These are phyloP conservation scores for Cynara cardunculus DNA, from an alignment of 129 eudicot species.

Conservation along the genomic window DNA sequence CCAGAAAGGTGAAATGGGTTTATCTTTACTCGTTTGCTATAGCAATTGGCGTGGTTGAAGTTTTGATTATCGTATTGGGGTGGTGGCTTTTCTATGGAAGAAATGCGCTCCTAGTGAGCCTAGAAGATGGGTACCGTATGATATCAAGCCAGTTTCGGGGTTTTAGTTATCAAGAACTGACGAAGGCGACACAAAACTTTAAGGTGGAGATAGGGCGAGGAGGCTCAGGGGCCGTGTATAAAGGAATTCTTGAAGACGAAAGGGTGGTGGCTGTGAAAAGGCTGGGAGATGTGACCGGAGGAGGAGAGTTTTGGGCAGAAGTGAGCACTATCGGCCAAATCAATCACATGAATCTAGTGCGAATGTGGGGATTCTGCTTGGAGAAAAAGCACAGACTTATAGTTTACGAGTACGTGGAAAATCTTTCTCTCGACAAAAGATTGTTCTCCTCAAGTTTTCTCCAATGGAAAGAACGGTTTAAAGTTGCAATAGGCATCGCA, in stretches of 20 bases:
- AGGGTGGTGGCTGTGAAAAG: conserved; percentile 47
- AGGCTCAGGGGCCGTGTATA: conserved; percentile 48
- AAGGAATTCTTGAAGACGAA: conserved; percentile 35
- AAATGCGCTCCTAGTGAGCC: conserved; percentile 27
- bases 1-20: conserved; percentile 37
- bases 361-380: conserved; percentile 57
- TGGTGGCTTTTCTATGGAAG: conserved; percentile 41
- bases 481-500: conserved; percentile 44
- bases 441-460: conserved; percentile 33
- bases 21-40: conserved; percentile 38
- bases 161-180: conserved; percentile 40
- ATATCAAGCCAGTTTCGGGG: conserved; percentile 44
- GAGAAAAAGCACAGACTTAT: conserved; percentile 30
- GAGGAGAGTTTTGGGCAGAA: conserved; percentile 50
- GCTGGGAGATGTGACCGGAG: conserved; percentile 29
- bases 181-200: conserved; percentile 43
- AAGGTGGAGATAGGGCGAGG: conserved; percentile 43
- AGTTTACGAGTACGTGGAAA: conserved; percentile 47
- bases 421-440: conserved; percentile 43
- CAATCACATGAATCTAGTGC: conserved; percentile 50
- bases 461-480: conserved; percentile 34
- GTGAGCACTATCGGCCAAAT: conserved; percentile 41
- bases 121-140: conserved; percentile 49
- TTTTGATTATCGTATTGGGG: conserved; percentile 27
- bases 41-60: conserved; percentile 39